A percentile compares a stretch with the other conserved stretches of the same genome.
Evolutionary conservation across 2,329 filamentous ascomycete genomes (phyloP).

Genomic region (Calonectria montana): DNA sequence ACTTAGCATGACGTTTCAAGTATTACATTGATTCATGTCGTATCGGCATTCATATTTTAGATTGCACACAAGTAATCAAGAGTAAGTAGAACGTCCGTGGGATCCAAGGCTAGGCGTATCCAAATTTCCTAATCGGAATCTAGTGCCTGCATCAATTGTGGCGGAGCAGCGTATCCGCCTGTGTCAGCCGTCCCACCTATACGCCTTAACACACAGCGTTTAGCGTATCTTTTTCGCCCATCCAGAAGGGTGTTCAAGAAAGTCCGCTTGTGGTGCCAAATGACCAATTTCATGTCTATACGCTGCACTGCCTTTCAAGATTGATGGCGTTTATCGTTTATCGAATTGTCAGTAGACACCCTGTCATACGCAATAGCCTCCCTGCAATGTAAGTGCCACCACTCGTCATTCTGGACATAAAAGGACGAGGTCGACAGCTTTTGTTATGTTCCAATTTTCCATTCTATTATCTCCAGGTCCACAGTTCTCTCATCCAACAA

Average conservation of each 20-base stretch:
- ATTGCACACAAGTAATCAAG: neutral
- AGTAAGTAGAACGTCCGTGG: neutral
- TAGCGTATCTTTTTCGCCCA: neutral
- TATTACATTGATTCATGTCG: neutral
- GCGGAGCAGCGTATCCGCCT: conserved; percentile 20
- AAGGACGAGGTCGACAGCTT: neutral
- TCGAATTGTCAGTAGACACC: too few species aligned
- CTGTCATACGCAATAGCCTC: neutral
- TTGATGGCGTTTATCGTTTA: neutral
- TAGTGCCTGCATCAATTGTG: neutral
- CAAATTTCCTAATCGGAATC: neutral
- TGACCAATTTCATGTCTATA: neutral
- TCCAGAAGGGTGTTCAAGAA: neutral
- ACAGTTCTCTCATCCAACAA: neutral
- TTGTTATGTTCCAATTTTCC: neutral
- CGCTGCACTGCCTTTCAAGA: neutral
- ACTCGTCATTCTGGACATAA: neutral
- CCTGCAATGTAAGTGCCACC: neutral
- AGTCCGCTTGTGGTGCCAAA: neutral
- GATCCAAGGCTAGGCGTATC: neutral
- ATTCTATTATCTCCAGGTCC: neutral
- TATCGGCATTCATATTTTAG: too few species aligned
- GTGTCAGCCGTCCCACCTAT: neutral
- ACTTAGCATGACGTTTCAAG: neutral
- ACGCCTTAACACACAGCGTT: neutral